Evolutionary conservation across 73 alveolate species (phyloP).

Genomic region (Paramecium biaurelia): DNA sequence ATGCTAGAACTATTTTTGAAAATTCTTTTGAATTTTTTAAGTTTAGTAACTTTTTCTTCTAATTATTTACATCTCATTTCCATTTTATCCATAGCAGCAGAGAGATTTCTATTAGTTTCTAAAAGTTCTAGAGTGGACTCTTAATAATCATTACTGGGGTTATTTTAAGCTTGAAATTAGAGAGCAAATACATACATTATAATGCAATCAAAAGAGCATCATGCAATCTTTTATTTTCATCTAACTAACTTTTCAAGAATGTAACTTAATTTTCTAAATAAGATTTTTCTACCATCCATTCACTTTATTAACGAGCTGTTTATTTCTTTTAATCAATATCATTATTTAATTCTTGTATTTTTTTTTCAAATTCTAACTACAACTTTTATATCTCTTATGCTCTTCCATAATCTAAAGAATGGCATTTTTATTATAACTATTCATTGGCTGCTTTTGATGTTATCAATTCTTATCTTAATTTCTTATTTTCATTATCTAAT

Average conservation of each 20-base stretch:
- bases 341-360: slow-evolving; percentile 43
- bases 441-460: not conserved
- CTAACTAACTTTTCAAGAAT: slow-evolving; percentile 54
- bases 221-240: slow-evolving; percentile 59
- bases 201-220: slow-evolving; percentile 63
- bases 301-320: slow-evolving; percentile 29
- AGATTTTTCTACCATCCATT: slow-evolving; percentile 58
- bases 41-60: slow-evolving; percentile 65
- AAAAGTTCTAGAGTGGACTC: slow-evolving; percentile 50
- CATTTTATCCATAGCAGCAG: slow-evolving; percentile 70
- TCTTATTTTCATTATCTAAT: slow-evolving; percentile 52
- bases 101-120: slow-evolving; percentile 65
- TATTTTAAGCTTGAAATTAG: not conserved
- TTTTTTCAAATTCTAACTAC: slow-evolving; percentile 55
- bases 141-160: slow-evolving; percentile 34
- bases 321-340: slow-evolving; percentile 59
- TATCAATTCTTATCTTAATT: slow-evolving; percentile 40
- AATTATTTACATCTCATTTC: slow-evolving; percentile 68
- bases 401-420: slow-evolving; percentile 12
- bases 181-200: slow-evolving; percentile 14
- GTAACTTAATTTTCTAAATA: slow-evolving; percentile 60
- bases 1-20: slow-evolving; percentile 53
- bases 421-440: not conserved
- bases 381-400: slow-evolving; percentile 48
- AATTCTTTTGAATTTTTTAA: slow-evolving; percentile 63